A percentile compares a stretch with the other conserved stretches of the same genome.
Conservation (phyloP, 345 rosid species). For the Diplotaxis tenuifolia region DNA sequence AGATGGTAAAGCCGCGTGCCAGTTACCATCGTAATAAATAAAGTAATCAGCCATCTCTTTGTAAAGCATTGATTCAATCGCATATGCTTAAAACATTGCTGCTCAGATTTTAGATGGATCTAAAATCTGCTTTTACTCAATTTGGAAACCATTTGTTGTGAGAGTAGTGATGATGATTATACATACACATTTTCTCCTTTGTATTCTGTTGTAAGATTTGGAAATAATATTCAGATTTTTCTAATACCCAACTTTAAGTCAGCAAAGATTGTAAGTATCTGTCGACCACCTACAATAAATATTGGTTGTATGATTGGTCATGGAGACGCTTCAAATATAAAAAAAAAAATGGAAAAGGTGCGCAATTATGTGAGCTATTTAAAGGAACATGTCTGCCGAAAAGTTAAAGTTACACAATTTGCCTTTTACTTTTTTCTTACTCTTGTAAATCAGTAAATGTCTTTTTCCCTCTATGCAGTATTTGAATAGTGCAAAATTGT, state of each 20-base stretch:
- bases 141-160: conserved; percentile 14
- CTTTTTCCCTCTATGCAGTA: not conserved
- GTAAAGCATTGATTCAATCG: conserved; percentile 18
- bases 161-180: not conserved
- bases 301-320: conserved; percentile 15
- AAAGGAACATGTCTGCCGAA: conserved; percentile 27
- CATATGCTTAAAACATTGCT: not conserved
- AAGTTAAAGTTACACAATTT: conserved; percentile 23
- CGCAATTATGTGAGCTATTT: conserved; percentile 25
- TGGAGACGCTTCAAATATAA: conserved; percentile 24
- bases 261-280: conserved; percentile 9
- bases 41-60: conserved; percentile 6
- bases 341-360: conserved; percentile 26
- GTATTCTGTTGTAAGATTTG: not conserved
- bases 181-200: not conserved
- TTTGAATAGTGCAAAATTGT: not conserved
- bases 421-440: conserved; percentile 3
- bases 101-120: not conserved
- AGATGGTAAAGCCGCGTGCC: conserved; percentile 64
- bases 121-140: not conserved
- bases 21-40: conserved; percentile 52
- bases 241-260: not conserved
- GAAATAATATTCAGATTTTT: not conserved
- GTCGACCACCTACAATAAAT: conserved; percentile 11
- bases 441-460: too few species aligned